A percentile compares a stretch with the other conserved stretches of the same genome.
phyloP scores from a whole-genome alignment of 140 eudicot species.

The Oenanthe javanica region DNA sequence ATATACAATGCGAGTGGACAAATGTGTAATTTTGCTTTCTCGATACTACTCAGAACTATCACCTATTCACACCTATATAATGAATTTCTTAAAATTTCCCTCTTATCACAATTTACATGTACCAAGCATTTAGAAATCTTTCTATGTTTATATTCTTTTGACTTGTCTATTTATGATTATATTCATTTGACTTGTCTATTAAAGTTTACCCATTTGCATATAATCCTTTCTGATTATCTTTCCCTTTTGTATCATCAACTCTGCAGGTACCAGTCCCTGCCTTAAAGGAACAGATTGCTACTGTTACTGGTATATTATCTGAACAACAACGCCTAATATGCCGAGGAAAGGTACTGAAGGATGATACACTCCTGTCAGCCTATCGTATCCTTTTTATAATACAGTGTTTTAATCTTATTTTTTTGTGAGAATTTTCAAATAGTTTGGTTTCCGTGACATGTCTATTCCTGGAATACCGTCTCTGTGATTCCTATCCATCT shows the following conservation, averaged over 20 bases:
- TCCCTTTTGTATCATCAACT: neutral
- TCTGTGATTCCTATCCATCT: neutral
- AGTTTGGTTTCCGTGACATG: neutral
- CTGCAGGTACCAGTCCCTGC: slow-evolving; percentile 88
- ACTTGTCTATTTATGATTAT: no score
- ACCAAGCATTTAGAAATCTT: neutral
- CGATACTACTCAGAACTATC: slow-evolving; percentile 5
- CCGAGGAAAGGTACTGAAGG: slow-evolving; percentile 94
- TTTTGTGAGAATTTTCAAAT: neutral
- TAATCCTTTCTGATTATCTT: neutral
- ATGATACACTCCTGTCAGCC: slow-evolving; percentile 94
- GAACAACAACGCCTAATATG: slow-evolving; percentile 95
- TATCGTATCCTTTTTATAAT: slow-evolving; percentile 72
- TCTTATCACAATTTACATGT: neutral
- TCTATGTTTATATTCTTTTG: no score
- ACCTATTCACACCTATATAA: neutral
- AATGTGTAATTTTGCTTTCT: slow-evolving; percentile 47
- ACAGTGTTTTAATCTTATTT: neutral
- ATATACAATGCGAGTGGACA: slow-evolving; percentile 80
- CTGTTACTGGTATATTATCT: slow-evolving; percentile 78
- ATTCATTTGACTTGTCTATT: neutral
- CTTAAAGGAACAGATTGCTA: slow-evolving; percentile 82
- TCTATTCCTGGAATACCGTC: neutral
- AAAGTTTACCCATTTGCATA: neutral
- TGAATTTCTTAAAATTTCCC: no score